Evolutionary conservation across 2,329 filamentous ascomycete genomes (phyloP).

Genomic region (Trichoderma sp.): DNA sequence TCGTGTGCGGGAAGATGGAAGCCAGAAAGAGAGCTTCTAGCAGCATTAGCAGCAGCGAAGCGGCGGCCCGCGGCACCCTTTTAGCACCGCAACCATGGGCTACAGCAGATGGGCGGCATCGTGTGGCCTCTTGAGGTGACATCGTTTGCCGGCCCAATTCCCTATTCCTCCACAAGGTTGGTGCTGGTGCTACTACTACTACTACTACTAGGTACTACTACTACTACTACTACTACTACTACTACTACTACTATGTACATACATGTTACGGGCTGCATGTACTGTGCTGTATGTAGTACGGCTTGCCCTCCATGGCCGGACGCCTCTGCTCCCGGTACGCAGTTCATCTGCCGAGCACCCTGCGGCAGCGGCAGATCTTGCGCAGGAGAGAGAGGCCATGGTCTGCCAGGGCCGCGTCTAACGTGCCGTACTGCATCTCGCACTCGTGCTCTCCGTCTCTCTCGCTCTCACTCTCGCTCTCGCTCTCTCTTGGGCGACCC

Average conservation of each 20-base stretch:
- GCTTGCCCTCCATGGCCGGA: background rate
- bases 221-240: too few relatives aligned
- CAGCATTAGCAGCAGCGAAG: slow-evolving; percentile 16
- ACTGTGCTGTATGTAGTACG: background rate
- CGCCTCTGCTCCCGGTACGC: slow-evolving; percentile 14
- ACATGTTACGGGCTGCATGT: background rate
- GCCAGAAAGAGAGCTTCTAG: background rate
- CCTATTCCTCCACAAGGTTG: slow-evolving; percentile 5
- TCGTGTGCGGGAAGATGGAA: slow-evolving; percentile 9
- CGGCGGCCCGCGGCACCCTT: slow-evolving; percentile 16
- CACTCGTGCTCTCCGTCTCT: too few relatives aligned
- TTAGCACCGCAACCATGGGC: slow-evolving; percentile 1
- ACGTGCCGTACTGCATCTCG: too few relatives aligned
- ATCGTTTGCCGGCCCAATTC: slow-evolving; percentile 17
- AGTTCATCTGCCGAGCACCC: slow-evolving; percentile 18
- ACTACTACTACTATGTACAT: too few relatives aligned
- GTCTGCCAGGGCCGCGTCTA: background rate
- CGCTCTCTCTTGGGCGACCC: background rate
- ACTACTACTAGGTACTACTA: too few relatives aligned
- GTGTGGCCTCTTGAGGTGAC: slow-evolving; percentile 12
- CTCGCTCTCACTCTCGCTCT: background rate
- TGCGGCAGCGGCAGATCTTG: slow-evolving; percentile 16
- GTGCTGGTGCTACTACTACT: background rate
- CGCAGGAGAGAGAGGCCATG: background rate
- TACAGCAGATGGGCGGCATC: slow-evolving; percentile 6